phyloP scores from a whole-genome alignment of 1,284 basidiomycete species.

The Ceratobasidium sp. region DNA sequence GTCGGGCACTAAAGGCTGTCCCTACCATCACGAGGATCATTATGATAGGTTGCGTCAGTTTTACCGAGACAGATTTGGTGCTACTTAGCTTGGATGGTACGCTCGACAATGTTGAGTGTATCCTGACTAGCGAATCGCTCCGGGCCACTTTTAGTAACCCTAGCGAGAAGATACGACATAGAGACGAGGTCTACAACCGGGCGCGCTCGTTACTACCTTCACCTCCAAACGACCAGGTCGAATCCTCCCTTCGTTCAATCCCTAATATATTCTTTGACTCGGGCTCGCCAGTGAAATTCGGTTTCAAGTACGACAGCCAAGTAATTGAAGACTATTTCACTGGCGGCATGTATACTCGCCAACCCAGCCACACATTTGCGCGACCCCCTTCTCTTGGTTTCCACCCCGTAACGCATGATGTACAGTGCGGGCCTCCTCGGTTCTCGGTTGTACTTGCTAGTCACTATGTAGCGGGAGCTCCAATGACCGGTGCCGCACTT shows the following conservation, averaged over 20 bases:
- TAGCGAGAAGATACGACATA: not conserved
- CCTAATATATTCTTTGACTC: slow-evolving; percentile 12
- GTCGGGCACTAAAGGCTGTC: slow-evolving; percentile 9
- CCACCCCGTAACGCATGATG: not conserved
- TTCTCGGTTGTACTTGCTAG: slow-evolving; percentile 29
- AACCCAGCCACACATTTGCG: slow-evolving; percentile 32
- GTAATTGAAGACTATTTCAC: not conserved
- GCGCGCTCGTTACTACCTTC: slow-evolving; percentile 4
- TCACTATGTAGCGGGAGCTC: not conserved
- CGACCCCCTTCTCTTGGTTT: slow-evolving; percentile 36
- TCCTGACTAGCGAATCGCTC: slow-evolving; percentile 16
- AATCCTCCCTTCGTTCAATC: not conserved
- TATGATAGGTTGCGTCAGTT: slow-evolving; percentile 27
- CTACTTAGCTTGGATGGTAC: slow-evolving; percentile 27
- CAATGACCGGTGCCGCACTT: slow-evolving; percentile 19
- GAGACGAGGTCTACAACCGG: not conserved
- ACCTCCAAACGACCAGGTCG: slow-evolving; percentile 22
- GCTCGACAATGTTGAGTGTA: slow-evolving; percentile 23
- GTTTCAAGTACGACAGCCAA: not conserved
- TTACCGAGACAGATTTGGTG: slow-evolving; percentile 3
- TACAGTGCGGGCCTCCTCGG: slow-evolving; percentile 25
- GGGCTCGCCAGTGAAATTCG: not conserved
- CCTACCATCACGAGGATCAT: slow-evolving; percentile 36
- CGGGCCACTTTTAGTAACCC: slow-evolving; percentile 5
- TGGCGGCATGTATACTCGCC: not conserved